Base-by-base conservation (phyloP, 2,329 filamentous ascomycete species). In the Phialophora chinensis region DNA sequence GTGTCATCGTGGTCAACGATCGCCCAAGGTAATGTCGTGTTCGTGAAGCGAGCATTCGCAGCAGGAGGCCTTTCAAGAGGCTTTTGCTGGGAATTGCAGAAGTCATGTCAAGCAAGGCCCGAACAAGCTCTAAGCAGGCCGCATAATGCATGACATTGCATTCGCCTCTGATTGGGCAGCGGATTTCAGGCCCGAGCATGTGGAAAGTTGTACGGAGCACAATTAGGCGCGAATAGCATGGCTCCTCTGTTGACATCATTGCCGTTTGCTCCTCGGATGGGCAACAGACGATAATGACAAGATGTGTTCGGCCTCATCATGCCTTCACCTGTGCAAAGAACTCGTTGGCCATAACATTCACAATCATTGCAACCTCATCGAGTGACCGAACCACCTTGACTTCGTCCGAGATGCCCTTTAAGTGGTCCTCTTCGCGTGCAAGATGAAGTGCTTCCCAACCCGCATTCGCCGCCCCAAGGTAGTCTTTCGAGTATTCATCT, bases 401-500 rank as follows among this genome's bases (percentile, higher is more conserved):
- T n/a, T 57, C 60, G 20, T 49, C 63, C 10, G 50, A 55, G 1
- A 44, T 20, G n/a, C 17, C 31, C 11, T n/a, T 17, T 12, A 38
- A 23, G 27, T 54, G 12, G 12, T 63, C 63, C 25, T 54, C 54
- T n/a, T 69, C 71, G 3, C 78, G 76, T 59, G 71, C 56, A 44
- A 80, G 69, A 27, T 75, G 67, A 65, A 77, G 75, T 17, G 75
- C 77, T 54, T 77, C 69, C 78, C 79, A 80, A 0, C 79, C 79
- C 42, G 77, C 78, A 63, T 74, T 63, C 10, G 66, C 54, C 17
- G 79, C 79, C 53, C 75, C 80, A 27, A 68, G 29, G 61, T 77
- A 81, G 66, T 83, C 81, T 66, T 81, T 80, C 11, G 71, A 65
- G 61, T 75, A 77, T 42, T 82, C 79, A 68, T 83, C 81, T 1